phyloP scores from a whole-genome alignment of 441 rosid genomes.

The Populus hybrid region DNA sequence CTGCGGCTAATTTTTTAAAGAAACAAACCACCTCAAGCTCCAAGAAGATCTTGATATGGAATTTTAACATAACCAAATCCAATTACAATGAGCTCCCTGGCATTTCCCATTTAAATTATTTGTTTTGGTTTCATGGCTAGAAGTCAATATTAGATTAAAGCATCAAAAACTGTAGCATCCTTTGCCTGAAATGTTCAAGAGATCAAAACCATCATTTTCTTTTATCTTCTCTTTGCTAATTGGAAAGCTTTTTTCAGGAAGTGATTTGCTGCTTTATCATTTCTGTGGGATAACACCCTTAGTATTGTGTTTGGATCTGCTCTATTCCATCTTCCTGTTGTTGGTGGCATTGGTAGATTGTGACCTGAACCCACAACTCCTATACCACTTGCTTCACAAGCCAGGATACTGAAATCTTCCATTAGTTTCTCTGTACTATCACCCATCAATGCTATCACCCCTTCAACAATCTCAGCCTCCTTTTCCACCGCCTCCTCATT shows the following conservation, averaged over 20 bases:
- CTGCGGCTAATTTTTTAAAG: slow-evolving; percentile 8
- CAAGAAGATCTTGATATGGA: slow-evolving; percentile 15
- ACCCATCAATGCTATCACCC: slow-evolving; percentile 71
- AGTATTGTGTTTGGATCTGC: slow-evolving; percentile 78
- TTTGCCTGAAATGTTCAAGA: slow-evolving; percentile 10
- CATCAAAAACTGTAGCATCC: slow-evolving; percentile 2
- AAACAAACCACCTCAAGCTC: slow-evolving; percentile 19
- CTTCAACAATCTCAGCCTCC: slow-evolving; percentile 76
- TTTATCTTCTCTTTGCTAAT: slow-evolving; percentile 40
- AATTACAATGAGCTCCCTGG: slow-evolving; percentile 13
- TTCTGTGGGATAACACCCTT: slow-evolving; percentile 78
- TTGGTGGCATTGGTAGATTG: slow-evolving; percentile 83
- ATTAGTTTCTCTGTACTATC: slow-evolving; percentile 71
- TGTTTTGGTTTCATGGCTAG: slow-evolving; percentile 5
- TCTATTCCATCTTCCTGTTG: slow-evolving; percentile 72
- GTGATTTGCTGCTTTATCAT: slow-evolving; percentile 59
- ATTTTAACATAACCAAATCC: slow-evolving; percentile 10
- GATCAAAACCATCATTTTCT: neutral
- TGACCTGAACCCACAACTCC: slow-evolving; percentile 51
- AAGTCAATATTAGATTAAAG: slow-evolving; percentile 2
- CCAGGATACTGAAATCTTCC: slow-evolving; percentile 72
- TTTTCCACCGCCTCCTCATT: slow-evolving; percentile 57
- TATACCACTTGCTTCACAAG: slow-evolving; percentile 60
- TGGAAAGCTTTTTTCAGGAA: slow-evolving; percentile 74
- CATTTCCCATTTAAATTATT: neutral